These are phyloP conservation scores for Salix brachista DNA, from an alignment of 345 rosid genomes.

Conservation along the genomic window DNA sequence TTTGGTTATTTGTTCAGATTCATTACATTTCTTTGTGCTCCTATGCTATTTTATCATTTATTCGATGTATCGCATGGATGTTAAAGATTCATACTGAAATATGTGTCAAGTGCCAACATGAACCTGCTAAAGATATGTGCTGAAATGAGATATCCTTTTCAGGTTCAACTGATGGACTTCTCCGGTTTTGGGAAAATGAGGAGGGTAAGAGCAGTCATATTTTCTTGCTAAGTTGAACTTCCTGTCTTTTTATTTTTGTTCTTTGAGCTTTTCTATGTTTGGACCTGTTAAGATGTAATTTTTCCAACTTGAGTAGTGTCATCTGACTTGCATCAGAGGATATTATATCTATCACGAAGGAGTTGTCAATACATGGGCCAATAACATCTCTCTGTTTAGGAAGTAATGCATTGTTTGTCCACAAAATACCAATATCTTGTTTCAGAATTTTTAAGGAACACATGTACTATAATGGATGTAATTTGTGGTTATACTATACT, in stretches of 20 bases:
- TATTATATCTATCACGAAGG: neutral
- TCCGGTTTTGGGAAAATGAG: slow-evolving; percentile 97
- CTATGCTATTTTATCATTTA: too few species aligned
- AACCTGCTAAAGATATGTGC: neutral
- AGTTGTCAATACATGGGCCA: neutral
- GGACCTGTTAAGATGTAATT: neutral
- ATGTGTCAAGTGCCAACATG: neutral
- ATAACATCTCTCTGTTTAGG: neutral
- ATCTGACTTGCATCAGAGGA: neutral
- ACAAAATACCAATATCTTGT: neutral
- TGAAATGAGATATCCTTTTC: slow-evolving; percentile 27
- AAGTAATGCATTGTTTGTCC: neutral
- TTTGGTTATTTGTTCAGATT: neutral
- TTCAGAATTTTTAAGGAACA: neutral
- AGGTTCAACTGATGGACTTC: slow-evolving; percentile 97
- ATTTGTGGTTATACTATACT: neutral
- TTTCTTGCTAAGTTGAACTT: neutral
- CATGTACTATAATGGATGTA: neutral
- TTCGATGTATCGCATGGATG: neutral
- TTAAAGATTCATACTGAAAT: neutral
- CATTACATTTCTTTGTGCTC: neutral
- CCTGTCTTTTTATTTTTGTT: neutral
- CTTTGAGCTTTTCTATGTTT: neutral
- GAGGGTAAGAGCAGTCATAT: slow-evolving; percentile 51
- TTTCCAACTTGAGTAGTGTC: neutral